Evolutionary conservation across 768 basidiomycete genomes (phyloP).

Genomic region (Lactifluus rugatus): DNA sequence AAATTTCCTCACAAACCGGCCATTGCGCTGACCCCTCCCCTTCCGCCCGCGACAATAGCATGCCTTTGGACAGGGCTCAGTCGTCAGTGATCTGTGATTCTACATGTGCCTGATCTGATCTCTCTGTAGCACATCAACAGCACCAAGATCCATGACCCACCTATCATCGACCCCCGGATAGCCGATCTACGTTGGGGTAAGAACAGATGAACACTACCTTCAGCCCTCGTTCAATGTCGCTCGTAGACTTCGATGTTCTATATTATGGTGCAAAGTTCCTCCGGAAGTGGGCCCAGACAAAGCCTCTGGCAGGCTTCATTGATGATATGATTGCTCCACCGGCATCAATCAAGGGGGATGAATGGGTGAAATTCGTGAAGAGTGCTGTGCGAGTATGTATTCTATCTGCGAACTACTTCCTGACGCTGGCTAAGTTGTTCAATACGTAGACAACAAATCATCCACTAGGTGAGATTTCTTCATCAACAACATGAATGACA

Average conservation of each 20-base stretch:
- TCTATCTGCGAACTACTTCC: not conserved
- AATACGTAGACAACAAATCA: constrained; percentile 16
- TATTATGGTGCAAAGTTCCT: constrained; percentile 13
- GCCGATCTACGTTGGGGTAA: constrained; percentile 15
- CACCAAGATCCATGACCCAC: constrained; percentile 5
- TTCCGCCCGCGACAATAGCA: constrained; percentile 1
- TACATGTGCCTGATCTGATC: not conserved
- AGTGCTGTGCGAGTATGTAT: constrained; percentile 10
- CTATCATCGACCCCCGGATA: constrained; percentile 13
- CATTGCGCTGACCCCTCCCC: not conserved
- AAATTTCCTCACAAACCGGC: not conserved
- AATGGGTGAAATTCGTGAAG: constrained; percentile 15
- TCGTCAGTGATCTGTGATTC: constrained; percentile 1
- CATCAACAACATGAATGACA: not conserved
- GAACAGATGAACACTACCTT: not conserved
- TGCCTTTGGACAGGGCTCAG: constrained; percentile 15
- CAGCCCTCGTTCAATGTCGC: not conserved
- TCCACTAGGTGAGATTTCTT: constrained; percentile 3
- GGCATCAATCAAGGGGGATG: constrained; percentile 5
- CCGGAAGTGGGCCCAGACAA: constrained; percentile 16
- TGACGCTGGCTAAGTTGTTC: not conserved
- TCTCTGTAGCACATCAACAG: constrained; percentile 15
- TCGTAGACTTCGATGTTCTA: constrained; percentile 13
- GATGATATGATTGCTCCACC: constrained; percentile 12
- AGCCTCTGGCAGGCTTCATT: constrained; percentile 6